phyloP scores from a whole-genome alignment of 805 yeast genomes.

The Ogataea haglerorum region DNA sequence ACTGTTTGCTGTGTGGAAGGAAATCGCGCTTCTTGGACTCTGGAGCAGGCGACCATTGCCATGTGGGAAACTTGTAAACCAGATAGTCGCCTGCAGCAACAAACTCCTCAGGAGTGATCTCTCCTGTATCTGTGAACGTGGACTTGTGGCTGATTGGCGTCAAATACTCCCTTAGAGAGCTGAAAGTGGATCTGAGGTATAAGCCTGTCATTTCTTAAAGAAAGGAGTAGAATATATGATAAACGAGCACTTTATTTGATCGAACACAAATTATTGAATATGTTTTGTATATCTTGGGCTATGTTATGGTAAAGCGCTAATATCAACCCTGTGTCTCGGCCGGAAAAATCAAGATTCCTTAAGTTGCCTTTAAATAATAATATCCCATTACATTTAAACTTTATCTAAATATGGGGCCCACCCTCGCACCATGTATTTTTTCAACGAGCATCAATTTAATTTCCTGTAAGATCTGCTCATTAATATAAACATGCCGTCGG shows the following conservation, averaged over 20 bases:
- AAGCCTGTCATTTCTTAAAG: constrained; percentile 30
- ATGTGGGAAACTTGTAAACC: constrained; percentile 89
- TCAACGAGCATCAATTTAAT: no score
- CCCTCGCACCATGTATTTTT: background rate
- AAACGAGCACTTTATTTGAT: background rate
- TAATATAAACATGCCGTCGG: constrained; percentile 8
- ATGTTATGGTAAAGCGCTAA: no score
- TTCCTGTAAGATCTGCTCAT: background rate
- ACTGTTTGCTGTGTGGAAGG: constrained; percentile 84
- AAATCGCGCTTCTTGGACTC: constrained; percentile 57
- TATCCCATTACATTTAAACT: constrained; percentile 3
- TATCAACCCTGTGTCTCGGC: no score
- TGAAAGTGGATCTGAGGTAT: constrained; percentile 65
- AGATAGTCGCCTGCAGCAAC: constrained; percentile 92
- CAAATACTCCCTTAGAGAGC: constrained; percentile 84
- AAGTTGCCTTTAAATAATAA: background rate
- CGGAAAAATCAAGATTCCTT: no score
- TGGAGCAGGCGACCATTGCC: constrained; percentile 83
- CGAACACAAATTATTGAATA: background rate
- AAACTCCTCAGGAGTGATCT: constrained; percentile 94
- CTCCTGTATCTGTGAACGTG: constrained; percentile 81
- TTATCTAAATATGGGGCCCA: background rate
- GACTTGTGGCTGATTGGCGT: constrained; percentile 90
- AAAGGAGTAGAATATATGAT: background rate
- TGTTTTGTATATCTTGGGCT: no score